Percentiles rank a stretch among this genome's conserved stretches.
phyloP scores from a whole-genome alignment of 106 monocot genomes.

The Dioscorea alata region DNA sequence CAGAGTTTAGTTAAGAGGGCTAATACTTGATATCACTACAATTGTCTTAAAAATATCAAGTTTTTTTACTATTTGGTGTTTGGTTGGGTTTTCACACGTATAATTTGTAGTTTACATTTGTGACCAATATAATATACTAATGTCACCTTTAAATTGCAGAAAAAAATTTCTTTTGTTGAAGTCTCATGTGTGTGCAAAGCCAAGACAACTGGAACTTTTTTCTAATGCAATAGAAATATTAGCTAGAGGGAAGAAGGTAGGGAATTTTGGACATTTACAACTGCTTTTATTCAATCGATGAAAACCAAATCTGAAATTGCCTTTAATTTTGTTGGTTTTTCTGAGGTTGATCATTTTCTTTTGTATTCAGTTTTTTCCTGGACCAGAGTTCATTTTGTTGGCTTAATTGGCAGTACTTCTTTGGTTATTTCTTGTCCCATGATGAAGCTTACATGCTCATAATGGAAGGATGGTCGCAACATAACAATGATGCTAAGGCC shows the following conservation, averaged over 20 bases:
- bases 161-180: constrained; percentile 73
- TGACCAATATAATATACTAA: no score
- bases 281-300: background rate
- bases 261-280: background rate
- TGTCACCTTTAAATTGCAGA: constrained; percentile 30
- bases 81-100: no score
- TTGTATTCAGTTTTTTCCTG: background rate
- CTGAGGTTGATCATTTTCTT: background rate
- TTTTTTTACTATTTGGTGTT: no score
- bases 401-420: constrained; percentile 57
- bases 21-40: no score
- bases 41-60: no score
- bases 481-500: constrained; percentile 45
- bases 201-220: constrained; percentile 89
- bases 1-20: no score
- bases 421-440: constrained; percentile 93
- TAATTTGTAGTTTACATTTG: no score
- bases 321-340: no score
- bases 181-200: constrained; percentile 83
- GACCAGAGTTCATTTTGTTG: background rate
- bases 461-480: constrained; percentile 73
- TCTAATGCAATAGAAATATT: constrained; percentile 90
- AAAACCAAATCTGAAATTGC: no score
- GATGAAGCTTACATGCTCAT: constrained; percentile 90
- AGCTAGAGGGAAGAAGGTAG: constrained; percentile 74